These are phyloP conservation scores for Colletotrichum plurivorum DNA, from an alignment of 2,329 filamentous ascomycete species.

Conservation along the genomic window DNA sequence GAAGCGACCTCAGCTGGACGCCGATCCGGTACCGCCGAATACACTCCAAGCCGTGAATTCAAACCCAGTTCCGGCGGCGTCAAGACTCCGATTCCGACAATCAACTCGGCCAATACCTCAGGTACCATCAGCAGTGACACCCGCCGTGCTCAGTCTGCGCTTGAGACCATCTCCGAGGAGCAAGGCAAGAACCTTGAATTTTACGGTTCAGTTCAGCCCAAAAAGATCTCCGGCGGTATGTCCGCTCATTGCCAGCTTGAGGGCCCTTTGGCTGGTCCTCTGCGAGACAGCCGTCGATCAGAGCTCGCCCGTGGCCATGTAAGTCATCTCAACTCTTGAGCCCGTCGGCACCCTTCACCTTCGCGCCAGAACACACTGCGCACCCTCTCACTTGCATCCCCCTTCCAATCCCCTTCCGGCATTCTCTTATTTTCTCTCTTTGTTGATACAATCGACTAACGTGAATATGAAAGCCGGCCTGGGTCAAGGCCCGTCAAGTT, in stretches of 20 bases:
- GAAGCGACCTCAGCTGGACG: constrained; percentile 16
- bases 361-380: neutral
- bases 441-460: neutral
- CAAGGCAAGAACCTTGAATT: neutral
- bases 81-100: constrained; percentile 15
- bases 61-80: neutral
- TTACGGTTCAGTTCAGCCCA: neutral
- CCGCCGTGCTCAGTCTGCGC: constrained; percentile 1
- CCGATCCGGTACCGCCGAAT: constrained; percentile 18
- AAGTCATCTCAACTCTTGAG: constrained; percentile 15
- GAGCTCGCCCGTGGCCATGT: constrained; percentile 39
- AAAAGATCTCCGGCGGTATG: constrained; percentile 22
- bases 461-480: constrained; percentile 34
- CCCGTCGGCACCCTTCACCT: neutral
- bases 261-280: constrained; percentile 39
- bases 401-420: neutral
- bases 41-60: constrained; percentile 10
- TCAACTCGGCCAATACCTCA: neutral
- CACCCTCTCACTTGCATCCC: too few relatives aligned
- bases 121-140: constrained; percentile 4
- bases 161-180: constrained; percentile 25
- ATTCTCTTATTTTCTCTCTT: neutral
- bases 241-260: constrained; percentile 40
- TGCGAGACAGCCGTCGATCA: constrained; percentile 39
- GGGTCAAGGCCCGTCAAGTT: constrained; percentile 37